phyloP scores from a whole-genome alignment of 768 basidiomycete genomes.

The Gloeophyllum trabeum region DNA sequence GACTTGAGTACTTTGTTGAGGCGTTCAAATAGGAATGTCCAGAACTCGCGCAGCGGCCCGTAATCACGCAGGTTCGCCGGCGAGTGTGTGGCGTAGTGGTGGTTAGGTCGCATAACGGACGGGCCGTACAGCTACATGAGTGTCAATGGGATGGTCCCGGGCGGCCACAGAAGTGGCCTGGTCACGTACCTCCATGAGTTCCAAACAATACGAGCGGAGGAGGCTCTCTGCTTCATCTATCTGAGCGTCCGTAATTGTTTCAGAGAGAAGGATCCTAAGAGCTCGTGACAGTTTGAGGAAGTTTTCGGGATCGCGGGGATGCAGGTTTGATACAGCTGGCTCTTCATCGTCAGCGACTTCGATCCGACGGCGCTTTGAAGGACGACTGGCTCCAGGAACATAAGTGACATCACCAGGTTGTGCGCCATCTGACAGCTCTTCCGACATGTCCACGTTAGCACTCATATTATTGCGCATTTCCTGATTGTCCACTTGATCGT shows the following conservation, averaged over 20 bases:
- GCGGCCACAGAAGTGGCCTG: not conserved
- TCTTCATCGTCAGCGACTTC: not conserved
- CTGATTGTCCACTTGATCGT: too few relatives aligned
- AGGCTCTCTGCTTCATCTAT: slow-evolving; percentile 9
- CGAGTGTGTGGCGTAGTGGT: slow-evolving; percentile 24
- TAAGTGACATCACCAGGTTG: too few relatives aligned
- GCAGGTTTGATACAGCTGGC: slow-evolving; percentile 1
- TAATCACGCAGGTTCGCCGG: slow-evolving; percentile 15
- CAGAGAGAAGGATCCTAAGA: slow-evolving; percentile 7
- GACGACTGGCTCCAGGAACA: too few relatives aligned
- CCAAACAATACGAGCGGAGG: slow-evolving; percentile 11
- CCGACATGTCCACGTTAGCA: too few relatives aligned
- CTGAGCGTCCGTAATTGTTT: slow-evolving; percentile 4
- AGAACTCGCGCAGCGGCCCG: slow-evolving; percentile 25
- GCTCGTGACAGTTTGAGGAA: slow-evolving; percentile 13
- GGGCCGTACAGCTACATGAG: slow-evolving; percentile 19
- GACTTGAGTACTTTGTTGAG: slow-evolving; percentile 25
- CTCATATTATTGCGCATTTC: too few relatives aligned
- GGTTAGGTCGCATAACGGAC: slow-evolving; percentile 21
- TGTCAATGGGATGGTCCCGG: slow-evolving; percentile 5
- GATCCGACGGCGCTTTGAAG: too few relatives aligned
- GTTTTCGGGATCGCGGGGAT: slow-evolving; percentile 10
- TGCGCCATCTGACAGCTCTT: too few relatives aligned
- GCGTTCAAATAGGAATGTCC: slow-evolving; percentile 24
- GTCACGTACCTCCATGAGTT: slow-evolving; percentile 12